Conservation (phyloP, 2,329 filamentous ascomycete species). For the Anthostomella pinea region DNA sequence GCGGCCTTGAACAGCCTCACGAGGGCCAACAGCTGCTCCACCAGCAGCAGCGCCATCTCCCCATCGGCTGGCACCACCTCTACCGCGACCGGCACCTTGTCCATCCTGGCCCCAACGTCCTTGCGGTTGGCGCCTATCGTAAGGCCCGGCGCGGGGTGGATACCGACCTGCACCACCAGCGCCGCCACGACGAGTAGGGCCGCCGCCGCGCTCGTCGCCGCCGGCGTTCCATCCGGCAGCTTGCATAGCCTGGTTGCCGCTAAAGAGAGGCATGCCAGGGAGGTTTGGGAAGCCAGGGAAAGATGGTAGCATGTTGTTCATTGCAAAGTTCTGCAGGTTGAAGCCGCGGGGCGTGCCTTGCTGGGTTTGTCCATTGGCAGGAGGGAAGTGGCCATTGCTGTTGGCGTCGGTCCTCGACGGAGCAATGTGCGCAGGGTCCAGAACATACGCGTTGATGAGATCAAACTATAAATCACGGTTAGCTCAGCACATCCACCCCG, state of each 20-base stretch:
- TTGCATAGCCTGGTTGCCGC: conserved; percentile 42
- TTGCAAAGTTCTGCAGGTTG: conserved; percentile 71
- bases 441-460: conserved; percentile 89
- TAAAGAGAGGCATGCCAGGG: conserved; percentile 46
- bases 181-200: conserved; percentile 67
- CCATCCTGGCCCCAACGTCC: conserved; percentile 48
- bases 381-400: conserved; percentile 92
- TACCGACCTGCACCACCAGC: conserved; percentile 51
- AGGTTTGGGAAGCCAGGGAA: conserved; percentile 61
- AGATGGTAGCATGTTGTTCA: conserved; percentile 55
- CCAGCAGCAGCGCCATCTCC: conserved; percentile 73
- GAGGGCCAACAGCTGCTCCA: conserved; percentile 74
- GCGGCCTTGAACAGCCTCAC: conserved; percentile 87
- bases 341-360: conserved; percentile 89
- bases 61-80: conserved; percentile 58
- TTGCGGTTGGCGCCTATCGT: conserved; percentile 65
- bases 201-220: conserved; percentile 54
- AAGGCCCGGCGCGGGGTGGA: conserved; percentile 66
- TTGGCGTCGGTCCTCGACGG: conserved; percentile 91
- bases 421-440: conserved; percentile 92
- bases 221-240: conserved; percentile 48
- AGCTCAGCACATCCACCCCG: conserved; percentile 22
- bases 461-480: conserved; percentile 59
- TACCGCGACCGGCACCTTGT: conserved; percentile 51
- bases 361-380: conserved; percentile 69